Evolutionary conservation across 768 basidiomycete species (phyloP), one percentile per base, ranked within the genome.

Genomic region (Galerina sulciceps): DNA sequence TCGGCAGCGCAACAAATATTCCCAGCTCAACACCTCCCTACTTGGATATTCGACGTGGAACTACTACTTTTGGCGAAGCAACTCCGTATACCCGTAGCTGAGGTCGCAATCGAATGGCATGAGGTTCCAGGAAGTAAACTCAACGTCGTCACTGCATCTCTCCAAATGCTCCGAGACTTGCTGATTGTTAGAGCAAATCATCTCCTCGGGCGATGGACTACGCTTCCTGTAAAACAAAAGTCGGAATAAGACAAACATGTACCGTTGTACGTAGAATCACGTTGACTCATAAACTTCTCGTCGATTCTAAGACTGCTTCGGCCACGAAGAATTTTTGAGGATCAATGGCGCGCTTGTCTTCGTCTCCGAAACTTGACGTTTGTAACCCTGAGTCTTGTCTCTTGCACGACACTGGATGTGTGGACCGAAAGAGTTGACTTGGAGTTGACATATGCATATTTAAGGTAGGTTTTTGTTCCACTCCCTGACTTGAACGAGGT

Each of bases 21-120:
- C 73, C 93, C 93, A 0, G 80, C 81, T 1, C 89, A 96, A 68
- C 95, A 93, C 67, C 88, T 96, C 26, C 79, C 89, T 5, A 89
- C 91, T 1, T 98, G 96, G 96, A 95, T 96, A 71, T 98, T 98
- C 67, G 96, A 98, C 73, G 95, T 97, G 57, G 96, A 98, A 72
- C 83, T 97, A 4, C 79, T 98, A 17, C 79, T 97, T 10, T 81
- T 96, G 38, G 93, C 95, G 9, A 89, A 92, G 69, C 83, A 89
- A 70, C 78, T 90, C 40, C 67, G 79, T 9, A 89, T 97, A 57
- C 91, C 94, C 1, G 89, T 95, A 1, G 81, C 74, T 6, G 96
- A 98, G 69, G 92, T 97, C 6, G 85, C 93, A 0, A 88, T 98
- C 26, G 85, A 88, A 63, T 98, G 96, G 96, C 90, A 94, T 59